Base-by-base conservation (phyloP, 75 land plant genomes). In the Picea glauca region DNA sequence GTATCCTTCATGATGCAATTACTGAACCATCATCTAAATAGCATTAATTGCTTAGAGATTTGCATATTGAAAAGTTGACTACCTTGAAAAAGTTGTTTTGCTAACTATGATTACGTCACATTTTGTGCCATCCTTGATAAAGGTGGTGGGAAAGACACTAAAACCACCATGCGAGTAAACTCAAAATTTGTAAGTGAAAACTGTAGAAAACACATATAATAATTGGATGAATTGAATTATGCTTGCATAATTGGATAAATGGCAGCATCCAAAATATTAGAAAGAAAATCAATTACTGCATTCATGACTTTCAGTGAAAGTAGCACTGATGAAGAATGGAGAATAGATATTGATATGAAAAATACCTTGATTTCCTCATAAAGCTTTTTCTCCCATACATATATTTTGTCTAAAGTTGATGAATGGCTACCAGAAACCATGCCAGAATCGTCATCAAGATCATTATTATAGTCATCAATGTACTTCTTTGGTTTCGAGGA, bases 301-400 rank as follows among this genome's bases (percentile, higher is more conserved):
- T 38, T 70, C 43, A 38, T 68, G 43, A 68, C 40, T 70, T 70
- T 70, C 50, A n/a, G 21, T 17, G 23, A 12, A 70, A 43, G 50
- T 70, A 20, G n/a, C 21, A 20, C 54, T 70, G 50, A 70, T 70
- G 50, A 43, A 70, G 26, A 4, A 32, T 3, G 26, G 50, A 70
- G 73, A 20, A 38, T 18, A 70, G 18, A 70, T 30, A 30, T 75
- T 56, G 56, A 31, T 50, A 31, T 56, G 14, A 57, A 17, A 58
- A 30, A 75, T 84, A 95, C 99, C 99, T 96, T 94, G 73, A 98
- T 90, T 88, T 98, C 98, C 58, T 88, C 86, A 68, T 89, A 93
- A 33, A 98, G 87, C 78, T 95, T 98, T 83, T 93, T 90, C 83
- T 98, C 99, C 98, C 99, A 98, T 20, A 81, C 91, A 84, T 87